Conservation (phyloP, 2,329 filamentous ascomycete species). For the Fusarium xylarioides region DNA sequence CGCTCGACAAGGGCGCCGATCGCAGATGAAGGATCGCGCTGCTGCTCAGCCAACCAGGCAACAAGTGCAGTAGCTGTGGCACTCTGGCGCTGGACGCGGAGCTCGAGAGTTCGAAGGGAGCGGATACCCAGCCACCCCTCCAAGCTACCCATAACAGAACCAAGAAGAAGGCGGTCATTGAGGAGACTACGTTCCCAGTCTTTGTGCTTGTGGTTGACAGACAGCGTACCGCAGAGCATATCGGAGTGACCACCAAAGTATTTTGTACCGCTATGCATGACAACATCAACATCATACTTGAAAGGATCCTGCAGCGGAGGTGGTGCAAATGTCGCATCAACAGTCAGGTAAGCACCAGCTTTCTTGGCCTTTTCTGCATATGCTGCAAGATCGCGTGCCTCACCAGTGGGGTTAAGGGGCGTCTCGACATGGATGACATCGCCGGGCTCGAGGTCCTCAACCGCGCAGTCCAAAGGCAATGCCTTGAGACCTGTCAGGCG, state of each 20-base stretch:
- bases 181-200: constrained; percentile 70
- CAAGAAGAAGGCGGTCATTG: constrained; percentile 78
- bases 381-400: constrained; percentile 75
- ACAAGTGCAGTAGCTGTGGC: constrained; percentile 75
- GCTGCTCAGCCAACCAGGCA: constrained; percentile 69
- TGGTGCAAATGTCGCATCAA: constrained; percentile 93
- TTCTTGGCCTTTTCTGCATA: constrained; percentile 79
- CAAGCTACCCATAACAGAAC: constrained; percentile 85
- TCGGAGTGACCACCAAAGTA: constrained; percentile 97
- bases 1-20: constrained; percentile 65
- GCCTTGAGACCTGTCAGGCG: constrained; percentile 80
- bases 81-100: constrained; percentile 82
- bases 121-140: constrained; percentile 93
- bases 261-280: constrained; percentile 95
- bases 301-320: constrained; percentile 91
- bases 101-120: constrained; percentile 83
- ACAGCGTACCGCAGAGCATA: constrained; percentile 86
- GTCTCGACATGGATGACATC: constrained; percentile 94
- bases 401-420: constrained; percentile 89
- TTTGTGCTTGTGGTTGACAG: constrained; percentile 63
- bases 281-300: constrained; percentile 78
- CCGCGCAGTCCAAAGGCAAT: constrained; percentile 74
- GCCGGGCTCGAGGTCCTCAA: constrained; percentile 73
- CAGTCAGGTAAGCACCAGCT: constrained; percentile 77
- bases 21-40: constrained; percentile 50